phyloP scores from a whole-genome alignment of 1,284 basidiomycete species.

The Ceratobasidium sp. region DNA sequence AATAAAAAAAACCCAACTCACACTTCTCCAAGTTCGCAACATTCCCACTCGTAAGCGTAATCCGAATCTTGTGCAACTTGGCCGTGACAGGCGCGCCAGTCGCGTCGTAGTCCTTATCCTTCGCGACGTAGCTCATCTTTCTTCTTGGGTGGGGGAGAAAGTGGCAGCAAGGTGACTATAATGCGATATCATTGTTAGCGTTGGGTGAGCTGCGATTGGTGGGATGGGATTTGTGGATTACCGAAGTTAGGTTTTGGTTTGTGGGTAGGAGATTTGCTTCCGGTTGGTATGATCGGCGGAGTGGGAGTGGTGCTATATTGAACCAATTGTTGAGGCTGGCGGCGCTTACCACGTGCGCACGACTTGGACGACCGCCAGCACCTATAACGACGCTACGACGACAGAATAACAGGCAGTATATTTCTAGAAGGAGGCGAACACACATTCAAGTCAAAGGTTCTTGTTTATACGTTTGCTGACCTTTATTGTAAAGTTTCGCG shows the following conservation, averaged over 20 bases:
- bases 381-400: too few relatives aligned
- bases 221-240: neutral
- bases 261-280: conserved; percentile 23
- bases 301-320: conserved; percentile 8
- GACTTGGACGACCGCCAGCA: too few relatives aligned
- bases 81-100: conserved; percentile 86
- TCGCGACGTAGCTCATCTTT: conserved; percentile 99
- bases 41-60: conserved; percentile 98
- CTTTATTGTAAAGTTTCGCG: too few relatives aligned
- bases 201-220: neutral
- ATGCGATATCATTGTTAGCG: neutral
- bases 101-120: conserved; percentile 96
- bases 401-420: too few relatives aligned
- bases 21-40: conserved; percentile 99
- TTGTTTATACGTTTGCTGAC: too few relatives aligned
- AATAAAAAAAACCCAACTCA: conserved; percentile 62
- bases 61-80: conserved; percentile 99
- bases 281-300: neutral
- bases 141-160: conserved; percentile 60
- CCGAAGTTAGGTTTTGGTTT: conserved; percentile 41
- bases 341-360: too few relatives aligned
- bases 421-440: too few relatives aligned
- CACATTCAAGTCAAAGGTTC: too few relatives aligned
- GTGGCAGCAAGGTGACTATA: conserved; percentile 63
- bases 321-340: too few relatives aligned